Conservation (phyloP, 176 grass and related monocot genomes). For the Urochloa ruziziensis region DNA sequence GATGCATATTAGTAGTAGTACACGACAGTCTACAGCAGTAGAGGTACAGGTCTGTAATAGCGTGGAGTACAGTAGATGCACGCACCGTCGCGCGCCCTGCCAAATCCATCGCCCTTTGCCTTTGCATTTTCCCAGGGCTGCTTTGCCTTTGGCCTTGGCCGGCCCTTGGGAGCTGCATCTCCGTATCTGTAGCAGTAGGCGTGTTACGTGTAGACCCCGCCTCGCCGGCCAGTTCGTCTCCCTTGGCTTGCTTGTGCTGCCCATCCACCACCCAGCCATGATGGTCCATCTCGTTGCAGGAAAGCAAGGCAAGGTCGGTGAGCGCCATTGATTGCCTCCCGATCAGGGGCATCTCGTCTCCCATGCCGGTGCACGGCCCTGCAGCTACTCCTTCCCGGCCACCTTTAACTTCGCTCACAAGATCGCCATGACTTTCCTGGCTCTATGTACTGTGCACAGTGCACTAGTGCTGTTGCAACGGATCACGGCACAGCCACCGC, state of each 20-base stretch:
- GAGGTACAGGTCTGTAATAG: background rate
- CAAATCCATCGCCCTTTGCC: background rate
- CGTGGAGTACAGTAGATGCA: background rate
- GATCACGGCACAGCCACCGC: background rate
- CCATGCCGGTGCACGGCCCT: background rate
- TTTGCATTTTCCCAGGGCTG: background rate
- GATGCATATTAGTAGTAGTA: background rate
- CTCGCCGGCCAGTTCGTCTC: constrained; percentile 9
- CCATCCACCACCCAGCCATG: background rate
- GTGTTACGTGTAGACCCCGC: background rate
- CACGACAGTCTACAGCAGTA: background rate
- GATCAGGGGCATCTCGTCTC: background rate
- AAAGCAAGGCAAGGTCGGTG: background rate
- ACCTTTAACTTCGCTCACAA: constrained; percentile 3
- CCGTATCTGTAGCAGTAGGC: background rate
- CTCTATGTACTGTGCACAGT: background rate
- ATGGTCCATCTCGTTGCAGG: constrained; percentile 16
- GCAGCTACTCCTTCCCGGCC: background rate
- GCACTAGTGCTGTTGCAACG: background rate
- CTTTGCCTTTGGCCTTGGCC: background rate
- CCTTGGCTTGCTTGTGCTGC: background rate
- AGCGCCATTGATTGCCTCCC: constrained; percentile 12
- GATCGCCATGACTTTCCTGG: constrained; percentile 23
- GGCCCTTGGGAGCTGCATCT: constrained; percentile 6
- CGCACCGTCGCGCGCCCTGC: background rate